Base-by-base conservation (phyloP, 345 rosid species). In the Excoecaria cochinchinensis region DNA sequence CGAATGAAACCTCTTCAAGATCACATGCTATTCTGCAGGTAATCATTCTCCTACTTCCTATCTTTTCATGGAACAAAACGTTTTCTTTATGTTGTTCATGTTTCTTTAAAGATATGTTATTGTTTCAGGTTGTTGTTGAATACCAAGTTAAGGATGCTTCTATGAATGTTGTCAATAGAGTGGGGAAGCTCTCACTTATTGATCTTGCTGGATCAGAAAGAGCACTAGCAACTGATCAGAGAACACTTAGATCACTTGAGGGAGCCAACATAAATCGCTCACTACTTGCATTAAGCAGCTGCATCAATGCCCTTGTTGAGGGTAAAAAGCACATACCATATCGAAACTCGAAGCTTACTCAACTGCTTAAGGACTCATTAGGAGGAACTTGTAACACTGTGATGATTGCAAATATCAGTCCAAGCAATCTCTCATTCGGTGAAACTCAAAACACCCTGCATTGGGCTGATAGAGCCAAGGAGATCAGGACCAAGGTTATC, bases 161-260 rank as follows among this genome's bases (percentile, higher is more conserved):
- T 67, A 87, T 86, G 95, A 91, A 91, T 77, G 74, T 90, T 47
- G 70, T 91, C 52, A 83, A 83, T 72, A 83, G 85, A 75, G 84
- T 89, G 0, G 98, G 97, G 53, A 94, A 94, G 87, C 90, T 94
- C 67, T 94, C 98, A 24, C 88, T 94, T 50, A 90, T 94, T 21
- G 98, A 94, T 85, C 98, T 94, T 74, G 98, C 98, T 13, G 98
- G 98, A n/a, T 94, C 98, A 15, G 98, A 94, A 83, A 90, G 98
- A 86, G 97, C 98, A 3, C 76, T 92, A 62, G 97, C 98, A 61
- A 91, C 98, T 51, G 97, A 94, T 82, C 97, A 89, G 73, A 87
- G 97, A 81, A 92, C 98, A 47, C 89, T 90, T 56, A 84, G 98
- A 79, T 92, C 98, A 5, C 83, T 91, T 9, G 98, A 94, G 81